Evolutionary conservation across 768 basidiomycete genomes (phyloP), one percentile per base, ranked within the genome.

Genomic region (Hygrocybe coccinea): DNA sequence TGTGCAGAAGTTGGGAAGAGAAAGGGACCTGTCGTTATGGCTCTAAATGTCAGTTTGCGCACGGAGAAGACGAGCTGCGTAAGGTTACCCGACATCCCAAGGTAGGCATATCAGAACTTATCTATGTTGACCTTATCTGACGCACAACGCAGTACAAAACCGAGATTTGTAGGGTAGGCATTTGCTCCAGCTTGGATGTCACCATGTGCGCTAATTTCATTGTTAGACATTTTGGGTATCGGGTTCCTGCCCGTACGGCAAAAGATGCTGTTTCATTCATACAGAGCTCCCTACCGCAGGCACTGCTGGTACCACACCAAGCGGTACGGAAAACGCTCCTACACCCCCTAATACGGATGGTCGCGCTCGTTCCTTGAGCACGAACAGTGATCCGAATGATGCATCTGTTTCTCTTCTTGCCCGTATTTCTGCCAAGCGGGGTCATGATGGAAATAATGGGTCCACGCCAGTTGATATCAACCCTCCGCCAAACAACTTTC

Each of bases 241-340:
- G 46, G 91, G 91, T 24, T 91, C 91, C 15, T 94, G 91, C 66
- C 91, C 91, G 0, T 94, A 94, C 61, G 91, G 92, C 52, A 92
- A 92, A 70, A 75, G 91, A 55, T 94, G 91, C 70, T 94, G 91
- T 74, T 94, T 94, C 79, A 93, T 94, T 63, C 91, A 94, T 65
- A 93, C 91, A 2, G 90, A 89, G 64, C 76, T 91, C 44, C 88
- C 90, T 15, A 76, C 78, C 44, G 76, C 80, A n/a, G 85, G 81
- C 24, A 80, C 81, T 54, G 80, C 80, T 35, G 69, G 66, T 44
- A 70, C 68, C 38, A 68, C 73, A 37, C 65, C 74, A 11, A 55
- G 56, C 11, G 56, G 62, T 9, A 59, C 70, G 19, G 74, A 76
- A 17, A 79, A 77, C 34, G 76, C 77, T 24, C 70, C 76, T 24